phyloP scores from a whole-genome alignment of 176 grass and related monocot genomes.

The Eremochloa ophiuroides region DNA sequence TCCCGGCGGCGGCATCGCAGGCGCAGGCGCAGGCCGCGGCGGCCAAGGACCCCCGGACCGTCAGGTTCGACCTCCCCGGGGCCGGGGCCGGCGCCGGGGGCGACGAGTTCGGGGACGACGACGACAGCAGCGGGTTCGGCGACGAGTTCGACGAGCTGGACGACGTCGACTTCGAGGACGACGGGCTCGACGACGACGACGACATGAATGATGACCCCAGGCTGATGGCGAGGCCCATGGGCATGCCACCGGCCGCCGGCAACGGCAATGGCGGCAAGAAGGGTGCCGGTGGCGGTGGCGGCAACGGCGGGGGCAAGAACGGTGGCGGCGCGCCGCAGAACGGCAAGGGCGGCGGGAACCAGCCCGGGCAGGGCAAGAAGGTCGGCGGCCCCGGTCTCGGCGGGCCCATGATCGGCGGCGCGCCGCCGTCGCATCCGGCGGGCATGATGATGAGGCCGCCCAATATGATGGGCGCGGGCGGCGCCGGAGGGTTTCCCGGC shows the following conservation, averaged over 20 bases:
- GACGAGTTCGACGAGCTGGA: conserved; percentile 53
- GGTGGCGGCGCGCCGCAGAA: background rate
- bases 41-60: conserved; percentile 50
- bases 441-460: conserved; percentile 34
- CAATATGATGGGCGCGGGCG: conserved; percentile 20
- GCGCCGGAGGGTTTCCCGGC: conserved; percentile 36
- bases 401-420: conserved; percentile 9
- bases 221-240: conserved; percentile 47
- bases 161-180: conserved; percentile 47
- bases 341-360: conserved; percentile 13
- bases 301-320: background rate
- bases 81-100: too few species aligned
- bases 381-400: background rate
- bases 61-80: conserved; percentile 52
- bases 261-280: conserved; percentile 37
- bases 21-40: background rate
- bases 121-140: conserved; percentile 43
- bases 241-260: background rate
- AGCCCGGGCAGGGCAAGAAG: conserved; percentile 16
- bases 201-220: conserved; percentile 38
- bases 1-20: background rate
- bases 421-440: conserved; percentile 8
- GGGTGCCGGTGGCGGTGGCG: conserved; percentile 28
- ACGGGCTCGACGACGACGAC: conserved; percentile 38
- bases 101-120: conserved; percentile 20